These are phyloP conservation scores for Ophiognomonia clavigignenti-juglandacearum DNA, from an alignment of 2,329 filamentous ascomycete genomes.

Conservation along the genomic window DNA sequence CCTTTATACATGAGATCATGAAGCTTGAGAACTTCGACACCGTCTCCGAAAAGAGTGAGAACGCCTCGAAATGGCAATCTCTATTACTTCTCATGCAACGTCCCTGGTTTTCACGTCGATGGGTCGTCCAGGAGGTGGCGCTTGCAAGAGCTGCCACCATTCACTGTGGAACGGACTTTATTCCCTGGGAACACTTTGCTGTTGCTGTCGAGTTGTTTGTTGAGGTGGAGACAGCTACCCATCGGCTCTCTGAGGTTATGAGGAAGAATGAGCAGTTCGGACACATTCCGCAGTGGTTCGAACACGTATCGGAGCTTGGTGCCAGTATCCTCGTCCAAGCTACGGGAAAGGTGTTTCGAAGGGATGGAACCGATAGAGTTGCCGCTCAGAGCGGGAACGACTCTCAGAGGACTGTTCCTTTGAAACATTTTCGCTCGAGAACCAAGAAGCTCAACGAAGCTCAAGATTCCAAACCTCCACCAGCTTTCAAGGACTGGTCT, in stretches of 20 bases:
- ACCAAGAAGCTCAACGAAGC: too few species aligned
- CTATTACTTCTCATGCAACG: conserved; percentile 32
- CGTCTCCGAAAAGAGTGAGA: conserved; percentile 19
- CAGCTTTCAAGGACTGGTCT: too few species aligned
- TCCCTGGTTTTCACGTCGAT: conserved; percentile 34
- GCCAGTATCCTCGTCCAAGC: conserved; percentile 31
- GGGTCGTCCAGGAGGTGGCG: conserved; percentile 39
- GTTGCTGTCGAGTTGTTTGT: conserved; percentile 33
- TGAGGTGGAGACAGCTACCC: conserved; percentile 31
- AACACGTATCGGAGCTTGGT: conserved; percentile 28
- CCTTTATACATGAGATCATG: conserved; percentile 28
- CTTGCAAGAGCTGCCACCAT: conserved; percentile 28
- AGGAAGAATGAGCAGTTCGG: conserved; percentile 22
- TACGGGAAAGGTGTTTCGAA: conserved; percentile 27
- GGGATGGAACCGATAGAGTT: not conserved
- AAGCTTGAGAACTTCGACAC: conserved; percentile 28
- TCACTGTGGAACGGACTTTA: conserved; percentile 30
- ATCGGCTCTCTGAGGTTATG: conserved; percentile 31
- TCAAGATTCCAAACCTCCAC: not conserved
- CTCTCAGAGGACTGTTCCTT: too few species aligned
- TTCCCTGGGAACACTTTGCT: conserved; percentile 32
- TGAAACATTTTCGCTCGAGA: too few species aligned
- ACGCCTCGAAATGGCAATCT: conserved; percentile 24
- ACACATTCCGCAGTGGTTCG: conserved; percentile 27
- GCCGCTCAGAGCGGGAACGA: too few species aligned